phyloP scores from a whole-genome alignment of 768 basidiomycete species.

The Boletus eberwhitei region DNA sequence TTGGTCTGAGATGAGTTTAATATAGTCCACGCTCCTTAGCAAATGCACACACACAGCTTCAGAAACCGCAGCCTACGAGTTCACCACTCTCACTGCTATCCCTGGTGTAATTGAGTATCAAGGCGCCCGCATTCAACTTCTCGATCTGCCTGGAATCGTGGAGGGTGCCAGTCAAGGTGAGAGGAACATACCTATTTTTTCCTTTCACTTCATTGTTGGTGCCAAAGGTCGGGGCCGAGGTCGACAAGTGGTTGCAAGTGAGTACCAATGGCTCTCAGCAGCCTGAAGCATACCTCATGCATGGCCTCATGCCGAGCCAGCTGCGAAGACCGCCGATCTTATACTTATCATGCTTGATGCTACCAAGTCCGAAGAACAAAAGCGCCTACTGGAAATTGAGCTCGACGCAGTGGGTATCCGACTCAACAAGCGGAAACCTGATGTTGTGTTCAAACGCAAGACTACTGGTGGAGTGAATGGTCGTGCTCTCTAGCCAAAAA shows the following conservation, averaged over 20 bases:
- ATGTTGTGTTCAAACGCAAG: conserved; percentile 92
- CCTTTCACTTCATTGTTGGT: neutral
- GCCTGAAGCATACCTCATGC: conserved; percentile 6
- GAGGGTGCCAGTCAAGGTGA: conserved; percentile 83
- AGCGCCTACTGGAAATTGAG: conserved; percentile 83
- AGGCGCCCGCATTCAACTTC: conserved; percentile 88
- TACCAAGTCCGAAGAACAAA: conserved; percentile 91
- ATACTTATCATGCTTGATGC: conserved; percentile 93
- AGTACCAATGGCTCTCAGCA: conserved; percentile 13
- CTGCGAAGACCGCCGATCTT: conserved; percentile 88
- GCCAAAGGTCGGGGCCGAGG: conserved; percentile 77
- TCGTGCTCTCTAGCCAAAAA: neutral
- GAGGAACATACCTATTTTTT: neutral
- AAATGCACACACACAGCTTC: conserved; percentile 92
- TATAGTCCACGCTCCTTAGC: conserved; percentile 82
- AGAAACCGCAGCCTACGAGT: conserved; percentile 90
- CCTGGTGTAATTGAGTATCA: conserved; percentile 97
- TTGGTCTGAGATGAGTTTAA: conserved; percentile 3
- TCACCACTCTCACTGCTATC: conserved; percentile 93
- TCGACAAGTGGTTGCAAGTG: conserved; percentile 92
- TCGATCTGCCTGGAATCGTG: conserved; percentile 95
- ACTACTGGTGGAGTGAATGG: conserved; percentile 83
- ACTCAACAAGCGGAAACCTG: conserved; percentile 85
- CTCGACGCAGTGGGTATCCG: conserved; percentile 96
- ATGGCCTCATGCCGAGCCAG: conserved; percentile 31